A percentile compares a stretch with the other conserved stretches of the same genome.
phyloP scores from a whole-genome alignment of 2,329 filamentous ascomycete genomes.

The Fusarium sp. region DNA sequence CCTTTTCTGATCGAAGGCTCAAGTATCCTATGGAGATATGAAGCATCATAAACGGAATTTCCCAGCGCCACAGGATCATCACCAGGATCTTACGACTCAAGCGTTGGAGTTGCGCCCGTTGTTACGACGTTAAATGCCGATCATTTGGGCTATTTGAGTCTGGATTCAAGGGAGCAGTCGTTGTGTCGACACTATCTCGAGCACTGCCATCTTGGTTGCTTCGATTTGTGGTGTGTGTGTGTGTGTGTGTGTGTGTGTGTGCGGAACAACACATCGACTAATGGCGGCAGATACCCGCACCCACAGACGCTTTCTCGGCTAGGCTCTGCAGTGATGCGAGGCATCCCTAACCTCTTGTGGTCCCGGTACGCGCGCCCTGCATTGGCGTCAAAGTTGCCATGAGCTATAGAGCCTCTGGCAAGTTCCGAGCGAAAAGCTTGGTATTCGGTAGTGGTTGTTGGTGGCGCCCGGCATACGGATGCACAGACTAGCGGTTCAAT shows the following conservation, averaged over 20 bases:
- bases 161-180: background rate
- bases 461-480: conserved; percentile 16
- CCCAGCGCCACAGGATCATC: background rate
- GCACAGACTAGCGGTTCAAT: background rate
- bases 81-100: background rate
- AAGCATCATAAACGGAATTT: conserved; percentile 11
- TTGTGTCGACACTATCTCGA: conserved; percentile 3
- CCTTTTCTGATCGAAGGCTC: conserved; percentile 23
- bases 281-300: background rate
- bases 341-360: conserved; percentile 6
- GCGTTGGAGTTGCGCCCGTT: background rate
- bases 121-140: background rate
- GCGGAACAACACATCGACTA: background rate
- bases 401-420: conserved; percentile 12
- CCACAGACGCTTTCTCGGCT: background rate
- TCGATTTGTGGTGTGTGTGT: background rate
- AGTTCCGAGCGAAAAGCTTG: conserved; percentile 28
- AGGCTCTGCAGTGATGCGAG: background rate
- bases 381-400: background rate
- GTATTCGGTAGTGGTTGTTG: conserved; percentile 23
- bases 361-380: background rate
- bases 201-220: background rate
- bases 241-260: background rate
- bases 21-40: conserved; percentile 29
- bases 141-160: background rate